Evolutionary conservation across 345 rosid species (phyloP).

Genomic region (Aquilaria malaccensis): DNA sequence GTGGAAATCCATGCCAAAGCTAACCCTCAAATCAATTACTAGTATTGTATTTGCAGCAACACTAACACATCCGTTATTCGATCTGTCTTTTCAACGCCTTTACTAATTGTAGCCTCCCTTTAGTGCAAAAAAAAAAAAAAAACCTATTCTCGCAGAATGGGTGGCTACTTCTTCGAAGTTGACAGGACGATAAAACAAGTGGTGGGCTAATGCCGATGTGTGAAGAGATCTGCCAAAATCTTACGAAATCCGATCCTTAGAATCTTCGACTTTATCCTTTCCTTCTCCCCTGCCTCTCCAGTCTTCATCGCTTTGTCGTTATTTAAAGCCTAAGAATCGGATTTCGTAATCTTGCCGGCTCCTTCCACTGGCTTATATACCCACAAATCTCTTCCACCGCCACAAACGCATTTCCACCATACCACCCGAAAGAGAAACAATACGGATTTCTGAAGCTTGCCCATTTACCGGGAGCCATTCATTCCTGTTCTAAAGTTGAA

Average conservation of each 20-base stretch:
- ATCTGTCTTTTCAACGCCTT: no score
- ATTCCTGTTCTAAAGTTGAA: neutral
- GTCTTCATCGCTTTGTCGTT: neutral
- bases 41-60: no score
- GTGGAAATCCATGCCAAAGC: no score
- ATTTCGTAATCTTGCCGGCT: neutral
- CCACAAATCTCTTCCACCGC: neutral
- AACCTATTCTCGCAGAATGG: no score
- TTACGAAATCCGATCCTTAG: slow-evolving; percentile 36
- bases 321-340: slow-evolving; percentile 17
- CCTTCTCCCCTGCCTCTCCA: neutral
- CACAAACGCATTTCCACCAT: no score
- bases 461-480: no score
- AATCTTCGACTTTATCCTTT: slow-evolving; percentile 24
- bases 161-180: neutral
- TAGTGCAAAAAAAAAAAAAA: no score
- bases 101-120: no score
- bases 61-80: no score
- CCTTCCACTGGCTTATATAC: neutral
- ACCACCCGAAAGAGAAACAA: neutral
- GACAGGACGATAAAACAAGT: slow-evolving; percentile 27
- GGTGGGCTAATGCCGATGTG: slow-evolving; percentile 10
- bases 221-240: slow-evolving; percentile 38
- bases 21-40: no score
- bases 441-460: neutral